Base-by-base conservation (phyloP, 2,329 filamentous ascomycete species). In the Nemania sp. region DNA sequence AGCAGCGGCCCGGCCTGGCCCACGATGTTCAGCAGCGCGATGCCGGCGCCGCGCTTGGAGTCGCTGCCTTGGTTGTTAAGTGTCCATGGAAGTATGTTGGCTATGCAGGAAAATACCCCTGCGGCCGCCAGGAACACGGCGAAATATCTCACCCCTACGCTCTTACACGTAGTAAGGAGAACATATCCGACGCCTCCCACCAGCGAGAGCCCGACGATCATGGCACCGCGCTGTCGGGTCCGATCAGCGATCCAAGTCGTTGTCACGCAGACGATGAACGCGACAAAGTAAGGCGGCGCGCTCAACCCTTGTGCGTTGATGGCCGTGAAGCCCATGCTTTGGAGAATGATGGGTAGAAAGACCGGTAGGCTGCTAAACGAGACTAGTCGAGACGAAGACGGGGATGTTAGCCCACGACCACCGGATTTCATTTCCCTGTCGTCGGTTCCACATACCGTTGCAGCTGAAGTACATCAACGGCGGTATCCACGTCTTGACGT, bases 221-320 rank as follows among this genome's bases (percentile, higher is more conserved):
- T 78, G 39, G 82, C 65, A 1, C 85, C 86, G 36, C 87, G 83
- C 66, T 88, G 86, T 57, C 81, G 80, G 1, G 79, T 77, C 12
- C 77, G 77, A 71, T 90, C 87, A n/a, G 86, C 85, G 30, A 89
- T 67, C 67, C 77, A 87, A 5, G 84, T 84, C 1, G 81, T 81
- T 8, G 65, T 62, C 54, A 90, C 78, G 39, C 83, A 86, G 19
- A 84, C 70, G 11, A 88, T 61, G 66, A 87, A 89, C 1, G 86
- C 79, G 14, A 88, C 69, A 61, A 90, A 31, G 9, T 49, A 49
- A 0, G 87, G 86, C 1, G 87, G 87, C 0, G 86, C 86, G 0
- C 86, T 86, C 11, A 91, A 77, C 1, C 87, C 88, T 70, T 91
- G 88, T 0, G 88, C 84, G 53, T 84, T 76, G 56, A 90, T 79